phyloP scores from a whole-genome alignment of 306 rosid species.

The Vigna trinervia region DNA sequence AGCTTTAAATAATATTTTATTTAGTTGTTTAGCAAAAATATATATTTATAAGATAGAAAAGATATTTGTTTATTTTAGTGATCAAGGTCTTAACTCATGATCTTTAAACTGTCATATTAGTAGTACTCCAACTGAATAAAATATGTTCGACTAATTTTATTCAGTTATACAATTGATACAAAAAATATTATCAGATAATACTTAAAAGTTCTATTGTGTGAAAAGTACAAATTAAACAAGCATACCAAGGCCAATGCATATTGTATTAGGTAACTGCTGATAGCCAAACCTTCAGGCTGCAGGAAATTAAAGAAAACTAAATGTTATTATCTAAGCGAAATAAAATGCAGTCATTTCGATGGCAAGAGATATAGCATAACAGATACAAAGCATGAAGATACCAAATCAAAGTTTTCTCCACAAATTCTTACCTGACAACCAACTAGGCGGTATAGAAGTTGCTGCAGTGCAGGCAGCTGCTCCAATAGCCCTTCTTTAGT shows the following conservation, averaged over 20 bases:
- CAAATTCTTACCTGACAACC: constrained; percentile 75
- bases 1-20: too few relatives aligned
- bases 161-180: constrained; percentile 8
- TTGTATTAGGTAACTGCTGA: constrained; percentile 77
- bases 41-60: too few relatives aligned
- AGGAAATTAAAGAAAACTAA: constrained; percentile 49
- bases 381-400: constrained; percentile 29
- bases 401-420: constrained; percentile 16
- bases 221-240: constrained; percentile 34
- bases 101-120: too few relatives aligned
- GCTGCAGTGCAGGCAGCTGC: constrained; percentile 89
- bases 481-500: constrained; percentile 68
- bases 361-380: neutral
- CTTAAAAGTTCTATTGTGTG: constrained; percentile 19
- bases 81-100: too few relatives aligned
- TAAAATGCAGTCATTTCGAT: neutral
- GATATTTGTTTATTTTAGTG: too few relatives aligned
- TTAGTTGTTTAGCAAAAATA: too few relatives aligned
- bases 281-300: constrained; percentile 95
- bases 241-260: constrained; percentile 95
- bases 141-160: neutral
- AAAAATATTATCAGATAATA: constrained; percentile 10
- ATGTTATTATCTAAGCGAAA: constrained; percentile 26
- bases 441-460: constrained; percentile 79
- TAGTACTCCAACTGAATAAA: too few relatives aligned